phyloP scores from a whole-genome alignment of 2,329 filamentous ascomycete genomes.

The Fusarium poae region DNA sequence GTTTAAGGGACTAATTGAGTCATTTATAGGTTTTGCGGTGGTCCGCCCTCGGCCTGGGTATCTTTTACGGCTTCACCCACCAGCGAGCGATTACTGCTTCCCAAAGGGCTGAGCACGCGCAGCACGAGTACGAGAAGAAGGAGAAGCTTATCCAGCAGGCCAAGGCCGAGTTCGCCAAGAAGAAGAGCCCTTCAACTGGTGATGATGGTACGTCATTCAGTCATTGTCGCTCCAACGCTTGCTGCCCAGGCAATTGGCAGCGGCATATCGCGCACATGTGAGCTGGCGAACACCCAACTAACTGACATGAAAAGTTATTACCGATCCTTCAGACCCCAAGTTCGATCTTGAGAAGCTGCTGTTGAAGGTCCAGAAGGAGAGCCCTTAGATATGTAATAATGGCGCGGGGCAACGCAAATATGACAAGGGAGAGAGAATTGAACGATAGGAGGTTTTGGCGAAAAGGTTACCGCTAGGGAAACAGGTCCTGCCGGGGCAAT shows the following conservation, averaged over 20 bases:
- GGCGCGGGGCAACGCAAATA: slow-evolving; percentile 33
- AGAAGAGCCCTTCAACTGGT: slow-evolving; percentile 68
- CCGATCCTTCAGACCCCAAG: slow-evolving; percentile 83
- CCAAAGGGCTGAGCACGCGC: slow-evolving; percentile 76
- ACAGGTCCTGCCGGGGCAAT: slow-evolving; percentile 43
- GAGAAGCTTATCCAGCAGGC: slow-evolving; percentile 91
- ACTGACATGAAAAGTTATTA: slow-evolving; percentile 50
- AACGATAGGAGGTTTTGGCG: slow-evolving; percentile 45
- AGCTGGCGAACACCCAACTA: slow-evolving; percentile 34
- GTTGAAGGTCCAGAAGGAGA: slow-evolving; percentile 70
- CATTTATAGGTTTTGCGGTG: slow-evolving; percentile 88
- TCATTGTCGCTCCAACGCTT: slow-evolving; percentile 8
- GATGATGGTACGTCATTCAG: slow-evolving; percentile 51
- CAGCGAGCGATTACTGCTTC: slow-evolving; percentile 82
- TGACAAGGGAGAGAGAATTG: slow-evolving; percentile 49
- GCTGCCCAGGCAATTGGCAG: slow-evolving; percentile 28
- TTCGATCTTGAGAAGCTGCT: slow-evolving; percentile 94
- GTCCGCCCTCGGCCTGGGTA: slow-evolving; percentile 89
- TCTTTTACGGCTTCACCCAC: slow-evolving; percentile 97
- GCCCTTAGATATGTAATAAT: slow-evolving; percentile 57
- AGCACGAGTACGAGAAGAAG: slow-evolving; percentile 92
- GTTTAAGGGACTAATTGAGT: slow-evolving; percentile 49
- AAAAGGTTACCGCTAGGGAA: slow-evolving; percentile 44
- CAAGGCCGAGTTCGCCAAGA: slow-evolving; percentile 88
- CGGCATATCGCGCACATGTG: slow-evolving; percentile 17